These are phyloP conservation scores for Penicillium sp. DNA, from an alignment of 2,329 filamentous ascomycete species.

Conservation along the genomic window DNA sequence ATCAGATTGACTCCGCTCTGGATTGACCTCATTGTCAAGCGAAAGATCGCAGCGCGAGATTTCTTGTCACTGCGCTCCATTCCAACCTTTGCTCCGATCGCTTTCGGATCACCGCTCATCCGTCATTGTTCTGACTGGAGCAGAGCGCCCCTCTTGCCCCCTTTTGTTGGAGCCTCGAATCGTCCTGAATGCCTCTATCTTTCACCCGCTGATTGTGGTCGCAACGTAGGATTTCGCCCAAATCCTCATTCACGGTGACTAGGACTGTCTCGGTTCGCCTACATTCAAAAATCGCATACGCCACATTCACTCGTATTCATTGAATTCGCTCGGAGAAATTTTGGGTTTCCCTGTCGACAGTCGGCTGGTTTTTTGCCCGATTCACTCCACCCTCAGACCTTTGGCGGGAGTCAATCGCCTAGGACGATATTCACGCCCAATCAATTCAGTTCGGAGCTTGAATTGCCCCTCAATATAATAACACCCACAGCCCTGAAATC, in stretches of 20 bases:
- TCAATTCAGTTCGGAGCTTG: conserved; percentile 9
- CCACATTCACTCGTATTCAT: conserved; percentile 5
- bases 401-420: conserved; percentile 9
- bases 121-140: neutral
- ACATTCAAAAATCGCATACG: neutral
- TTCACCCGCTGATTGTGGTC: conserved; percentile 17
- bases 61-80: conserved; percentile 10
- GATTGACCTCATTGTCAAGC: conserved; percentile 29
- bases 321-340: neutral
- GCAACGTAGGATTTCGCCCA: neutral
- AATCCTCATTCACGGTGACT: neutral
- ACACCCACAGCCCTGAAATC: neutral
- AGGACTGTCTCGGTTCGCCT: neutral
- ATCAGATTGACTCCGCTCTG: conserved; percentile 15
- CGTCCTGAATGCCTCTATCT: conserved; percentile 16
- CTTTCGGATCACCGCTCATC: neutral
- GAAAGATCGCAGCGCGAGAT: conserved; percentile 21
- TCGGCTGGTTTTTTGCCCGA: conserved; percentile 13
- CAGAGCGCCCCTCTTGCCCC: neutral
- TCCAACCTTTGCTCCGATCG: conserved; percentile 6
- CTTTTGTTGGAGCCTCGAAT: conserved; percentile 5
- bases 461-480: conserved; percentile 3
- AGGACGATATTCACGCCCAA: conserved; percentile 17
- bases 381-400: conserved; percentile 6
- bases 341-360: neutral